phyloP scores from a whole-genome alignment of 208 protist species.

The Leishmania aethiopica region DNA sequence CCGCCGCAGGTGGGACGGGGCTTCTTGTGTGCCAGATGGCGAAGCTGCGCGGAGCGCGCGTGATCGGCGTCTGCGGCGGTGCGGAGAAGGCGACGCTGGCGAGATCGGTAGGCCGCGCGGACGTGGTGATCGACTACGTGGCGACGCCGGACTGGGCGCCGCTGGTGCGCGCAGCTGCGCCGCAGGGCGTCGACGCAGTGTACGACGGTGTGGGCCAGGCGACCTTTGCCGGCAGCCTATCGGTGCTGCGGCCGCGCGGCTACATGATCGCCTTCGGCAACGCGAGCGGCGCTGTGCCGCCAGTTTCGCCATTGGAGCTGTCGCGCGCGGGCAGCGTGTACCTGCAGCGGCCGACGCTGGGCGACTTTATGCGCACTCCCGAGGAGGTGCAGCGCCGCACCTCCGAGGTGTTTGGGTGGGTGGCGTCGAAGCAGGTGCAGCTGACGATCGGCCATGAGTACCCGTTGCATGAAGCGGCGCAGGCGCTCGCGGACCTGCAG shows the following conservation, averaged over 20 bases:
- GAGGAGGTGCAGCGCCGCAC: slow-evolving; percentile 47
- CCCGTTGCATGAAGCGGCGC: slow-evolving; percentile 41
- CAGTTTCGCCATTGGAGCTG: slow-evolving; percentile 67
- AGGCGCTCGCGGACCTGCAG: slow-evolving; percentile 71
- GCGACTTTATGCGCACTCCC: slow-evolving; percentile 53
- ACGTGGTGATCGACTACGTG: slow-evolving; percentile 81
- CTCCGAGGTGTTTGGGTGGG: slow-evolving; percentile 70
- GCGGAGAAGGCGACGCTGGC: slow-evolving; percentile 72
- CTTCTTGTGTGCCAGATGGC: slow-evolving; percentile 90
- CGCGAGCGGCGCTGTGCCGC: slow-evolving; percentile 82
- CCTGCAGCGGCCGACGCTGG: slow-evolving; percentile 78
- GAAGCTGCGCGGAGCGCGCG: slow-evolving; percentile 86
- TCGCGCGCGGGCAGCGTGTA: slow-evolving; percentile 66
- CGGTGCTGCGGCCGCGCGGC: slow-evolving; percentile 72
- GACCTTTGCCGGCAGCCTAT: slow-evolving; percentile 78
- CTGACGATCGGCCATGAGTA: slow-evolving; percentile 54
- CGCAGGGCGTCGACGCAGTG: slow-evolving; percentile 69
- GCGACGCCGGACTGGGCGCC: slow-evolving; percentile 52
- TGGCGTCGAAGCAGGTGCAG: slow-evolving; percentile 48
- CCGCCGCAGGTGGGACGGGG: slow-evolving; percentile 88
- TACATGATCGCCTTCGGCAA: slow-evolving; percentile 92
- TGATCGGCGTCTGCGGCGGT: slow-evolving; percentile 88
- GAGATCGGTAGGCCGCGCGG: slow-evolving; percentile 41
- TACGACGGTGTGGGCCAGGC: slow-evolving; percentile 90
- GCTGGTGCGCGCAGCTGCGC: slow-evolving; percentile 53